Evolutionary conservation across 1,139 yeast species (phyloP).

Genomic region (Candida labiduridarum): DNA sequence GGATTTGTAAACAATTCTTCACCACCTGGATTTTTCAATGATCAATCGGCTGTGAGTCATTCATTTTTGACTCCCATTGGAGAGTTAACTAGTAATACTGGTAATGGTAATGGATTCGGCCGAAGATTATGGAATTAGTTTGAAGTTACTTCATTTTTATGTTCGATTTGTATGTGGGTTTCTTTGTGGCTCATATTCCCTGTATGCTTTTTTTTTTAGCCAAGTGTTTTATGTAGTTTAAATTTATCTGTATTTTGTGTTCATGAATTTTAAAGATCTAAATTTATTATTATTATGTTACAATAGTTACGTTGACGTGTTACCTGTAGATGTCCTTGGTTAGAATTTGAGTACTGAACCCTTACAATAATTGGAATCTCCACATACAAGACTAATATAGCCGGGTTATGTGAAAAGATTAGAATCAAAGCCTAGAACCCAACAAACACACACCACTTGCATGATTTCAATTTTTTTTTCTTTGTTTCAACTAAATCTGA

Average conservation of each 20-base stretch:
- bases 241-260: background rate
- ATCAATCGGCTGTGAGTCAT: background rate
- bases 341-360: too few relatives aligned
- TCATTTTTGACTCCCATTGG: slow-evolving; percentile 16
- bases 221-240: background rate
- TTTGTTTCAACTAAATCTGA: background rate
- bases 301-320: background rate
- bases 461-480: background rate
- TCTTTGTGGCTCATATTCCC: background rate
- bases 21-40: slow-evolving; percentile 16
- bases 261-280: background rate
- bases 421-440: background rate
- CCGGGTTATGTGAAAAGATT: background rate
- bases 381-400: too few relatives aligned
- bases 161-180: background rate
- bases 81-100: slow-evolving; percentile 10
- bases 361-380: too few relatives aligned
- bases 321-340: too few relatives aligned
- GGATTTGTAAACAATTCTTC: slow-evolving; percentile 11
- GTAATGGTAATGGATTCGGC: slow-evolving; percentile 14
- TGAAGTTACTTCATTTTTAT: background rate
- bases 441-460: too few relatives aligned
- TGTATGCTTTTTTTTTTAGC: background rate
- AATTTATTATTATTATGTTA: background rate
- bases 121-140: slow-evolving; percentile 22